Conservation (phyloP, 2,329 filamentous ascomycete genomes). For the Cytospora leucostoma region DNA sequence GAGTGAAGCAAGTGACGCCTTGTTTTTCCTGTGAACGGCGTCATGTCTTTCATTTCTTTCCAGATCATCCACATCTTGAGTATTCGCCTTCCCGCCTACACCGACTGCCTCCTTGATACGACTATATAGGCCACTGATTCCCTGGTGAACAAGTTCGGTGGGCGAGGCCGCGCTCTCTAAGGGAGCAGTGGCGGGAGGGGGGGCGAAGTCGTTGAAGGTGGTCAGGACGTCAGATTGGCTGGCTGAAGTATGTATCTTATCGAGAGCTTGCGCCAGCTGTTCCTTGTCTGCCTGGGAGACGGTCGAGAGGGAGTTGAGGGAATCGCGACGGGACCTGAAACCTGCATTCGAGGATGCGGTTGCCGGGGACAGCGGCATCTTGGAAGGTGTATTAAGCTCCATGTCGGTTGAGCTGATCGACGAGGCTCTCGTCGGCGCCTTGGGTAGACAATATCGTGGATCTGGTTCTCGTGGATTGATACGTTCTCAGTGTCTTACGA, state of each 20-base stretch:
- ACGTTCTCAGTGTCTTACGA: conserved; percentile 9
- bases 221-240: conserved; percentile 83
- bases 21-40: conserved; percentile 22
- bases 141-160: conserved; percentile 77
- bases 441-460: neutral
- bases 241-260: conserved; percentile 87
- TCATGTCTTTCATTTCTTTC: conserved; percentile 41
- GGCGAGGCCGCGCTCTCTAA: conserved; percentile 70
- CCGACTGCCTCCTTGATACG: conserved; percentile 82
- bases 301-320: conserved; percentile 47
- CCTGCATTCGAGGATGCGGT: conserved; percentile 34
- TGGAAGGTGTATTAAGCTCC: conserved; percentile 25
- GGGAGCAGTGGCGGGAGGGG: conserved; percentile 61
- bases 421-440: neutral
- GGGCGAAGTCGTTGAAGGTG: conserved; percentile 90
- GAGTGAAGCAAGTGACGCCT: conserved; percentile 33
- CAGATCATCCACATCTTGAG: conserved; percentile 42
- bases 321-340: conserved; percentile 42
- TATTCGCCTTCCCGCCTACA: conserved; percentile 52
- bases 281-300: conserved; percentile 66
- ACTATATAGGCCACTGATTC: conserved; percentile 85
- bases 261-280: conserved; percentile 73
- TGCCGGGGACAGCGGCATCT: conserved; percentile 39
- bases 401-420: conserved; percentile 10
- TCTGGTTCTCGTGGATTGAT: conserved; percentile 7